Evolutionary conservation across 192 early-diverging fungal species (phyloP).

Genomic region (Umbelopsis ramanniana): DNA sequence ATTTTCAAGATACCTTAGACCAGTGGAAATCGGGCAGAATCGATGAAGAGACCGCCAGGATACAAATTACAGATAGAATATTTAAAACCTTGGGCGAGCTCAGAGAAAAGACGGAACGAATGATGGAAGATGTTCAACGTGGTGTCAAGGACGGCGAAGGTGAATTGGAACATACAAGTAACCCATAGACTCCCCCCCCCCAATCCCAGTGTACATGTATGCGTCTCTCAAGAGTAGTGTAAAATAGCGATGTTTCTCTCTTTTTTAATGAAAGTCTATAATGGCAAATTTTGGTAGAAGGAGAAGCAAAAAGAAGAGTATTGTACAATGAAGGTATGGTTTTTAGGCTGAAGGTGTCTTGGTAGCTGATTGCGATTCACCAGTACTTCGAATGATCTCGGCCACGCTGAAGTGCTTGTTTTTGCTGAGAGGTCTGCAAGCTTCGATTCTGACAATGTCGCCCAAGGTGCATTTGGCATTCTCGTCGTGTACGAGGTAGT

Average conservation of each 20-base stretch:
- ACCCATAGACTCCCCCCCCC: background rate
- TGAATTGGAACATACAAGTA: background rate
- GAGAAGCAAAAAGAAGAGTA: background rate
- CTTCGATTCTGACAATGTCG: conserved; percentile 91
- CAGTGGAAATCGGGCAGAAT: conserved; percentile 56
- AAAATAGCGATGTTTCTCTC: conserved; percentile 1
- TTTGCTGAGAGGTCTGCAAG: conserved; percentile 85
- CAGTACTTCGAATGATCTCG: conserved; percentile 64
- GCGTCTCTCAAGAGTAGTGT: background rate
- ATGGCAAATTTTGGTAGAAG: conserved; percentile 9
- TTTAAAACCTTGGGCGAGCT: conserved; percentile 53
- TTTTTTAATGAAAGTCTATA: conserved; percentile 8
- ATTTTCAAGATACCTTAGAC: conserved; percentile 64
- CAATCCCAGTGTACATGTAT: background rate
- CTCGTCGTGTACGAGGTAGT: conserved; percentile 89
- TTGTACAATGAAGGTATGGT: conserved; percentile 10
- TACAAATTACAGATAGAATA: conserved; percentile 58
- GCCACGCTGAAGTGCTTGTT: conserved; percentile 89
- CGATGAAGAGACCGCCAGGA: conserved; percentile 52
- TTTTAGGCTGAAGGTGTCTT: conserved; percentile 10
- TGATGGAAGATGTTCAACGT: conserved; percentile 8
- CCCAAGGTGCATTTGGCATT: conserved; percentile 80
- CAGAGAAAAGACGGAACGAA: conserved; percentile 23
- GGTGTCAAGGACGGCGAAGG: conserved; percentile 18
- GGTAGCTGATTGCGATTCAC: conserved; percentile 13